phyloP scores from a whole-genome alignment of 192 early-diverging fungal genomes.

The Bifiguratus adelaidae region DNA sequence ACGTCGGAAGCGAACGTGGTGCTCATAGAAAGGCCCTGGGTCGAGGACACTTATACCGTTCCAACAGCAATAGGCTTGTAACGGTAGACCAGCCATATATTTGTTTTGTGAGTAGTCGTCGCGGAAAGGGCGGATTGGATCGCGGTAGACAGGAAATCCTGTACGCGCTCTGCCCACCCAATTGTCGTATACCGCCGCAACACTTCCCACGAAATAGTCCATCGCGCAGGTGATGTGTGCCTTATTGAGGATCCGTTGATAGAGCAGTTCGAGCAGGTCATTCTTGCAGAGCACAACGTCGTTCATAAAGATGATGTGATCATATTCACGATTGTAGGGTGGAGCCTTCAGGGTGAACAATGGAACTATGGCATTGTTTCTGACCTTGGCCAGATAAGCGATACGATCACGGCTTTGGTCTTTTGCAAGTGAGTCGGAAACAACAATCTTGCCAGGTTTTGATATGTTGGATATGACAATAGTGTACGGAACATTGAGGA shows the following conservation, averaged over 20 bases:
- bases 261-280: conserved; percentile 24
- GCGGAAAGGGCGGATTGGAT: conserved; percentile 5
- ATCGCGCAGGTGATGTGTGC: conserved; percentile 29
- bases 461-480: conserved; percentile 9
- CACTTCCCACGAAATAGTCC: conserved; percentile 23
- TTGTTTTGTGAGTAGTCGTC: background rate
- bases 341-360: conserved; percentile 3
- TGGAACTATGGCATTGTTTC: conserved; percentile 30
- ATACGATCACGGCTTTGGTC: conserved; percentile 29
- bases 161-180: conserved; percentile 32
- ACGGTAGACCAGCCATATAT: conserved; percentile 16
- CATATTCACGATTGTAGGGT: background rate
- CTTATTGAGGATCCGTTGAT: conserved; percentile 14
- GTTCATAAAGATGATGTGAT: conserved; percentile 23
- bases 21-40: conserved; percentile 14
- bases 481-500: conserved; percentile 14
- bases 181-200: conserved; percentile 27
- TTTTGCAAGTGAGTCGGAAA: too few relatives aligned
- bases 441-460: conserved; percentile 3
- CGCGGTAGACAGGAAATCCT: conserved; percentile 23
- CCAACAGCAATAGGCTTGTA: conserved; percentile 39
- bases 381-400: conserved; percentile 27
- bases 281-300: conserved; percentile 28
- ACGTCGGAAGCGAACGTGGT: background rate
- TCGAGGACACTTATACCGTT: conserved; percentile 31